Evolutionary conservation across 352 stramenopile species (phyloP).

Genomic region (Phytophthora capsici): DNA sequence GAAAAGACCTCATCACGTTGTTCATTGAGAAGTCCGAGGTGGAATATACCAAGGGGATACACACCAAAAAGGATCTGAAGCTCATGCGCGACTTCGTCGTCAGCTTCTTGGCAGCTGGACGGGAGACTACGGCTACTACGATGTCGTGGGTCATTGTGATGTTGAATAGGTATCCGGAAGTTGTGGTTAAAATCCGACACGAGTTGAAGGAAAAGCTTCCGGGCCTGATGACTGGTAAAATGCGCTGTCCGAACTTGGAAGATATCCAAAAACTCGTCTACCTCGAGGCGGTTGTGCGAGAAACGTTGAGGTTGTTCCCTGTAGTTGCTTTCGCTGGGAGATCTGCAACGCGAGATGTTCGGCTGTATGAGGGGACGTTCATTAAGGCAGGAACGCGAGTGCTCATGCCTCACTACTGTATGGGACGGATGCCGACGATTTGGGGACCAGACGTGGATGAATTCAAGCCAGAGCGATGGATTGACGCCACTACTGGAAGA

Average conservation of each 20-base stretch:
- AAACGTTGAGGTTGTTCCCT: constrained; percentile 69
- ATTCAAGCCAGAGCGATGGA: constrained; percentile 76
- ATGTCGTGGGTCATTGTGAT: constrained; percentile 82
- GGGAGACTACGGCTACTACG: constrained; percentile 74
- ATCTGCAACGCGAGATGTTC: constrained; percentile 55
- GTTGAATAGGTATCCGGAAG: constrained; percentile 59
- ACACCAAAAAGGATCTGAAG: constrained; percentile 40
- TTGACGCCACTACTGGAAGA: constrained; percentile 50
- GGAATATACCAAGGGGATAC: constrained; percentile 34
- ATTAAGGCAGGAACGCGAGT: constrained; percentile 63
- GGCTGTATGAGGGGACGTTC: constrained; percentile 71
- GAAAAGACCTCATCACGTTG: constrained; percentile 55
- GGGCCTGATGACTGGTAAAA: constrained; percentile 39
- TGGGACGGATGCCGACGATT: constrained; percentile 56
- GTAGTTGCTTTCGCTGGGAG: constrained; percentile 64
- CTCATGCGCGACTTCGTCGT: constrained; percentile 86
- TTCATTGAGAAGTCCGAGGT: constrained; percentile 52
- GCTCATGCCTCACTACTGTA: constrained; percentile 67
- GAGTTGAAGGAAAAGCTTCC: constrained; percentile 53
- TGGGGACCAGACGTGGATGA: constrained; percentile 69
- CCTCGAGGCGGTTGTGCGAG: constrained; percentile 53
- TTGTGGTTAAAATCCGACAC: constrained; percentile 46
- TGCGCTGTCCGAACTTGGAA: constrained; percentile 33
- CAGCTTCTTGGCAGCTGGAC: constrained; percentile 73
- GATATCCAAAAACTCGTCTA: constrained; percentile 56